Conservation (phyloP, 2,329 filamentous ascomycete species). For the Nigrograna mackinnonii region DNA sequence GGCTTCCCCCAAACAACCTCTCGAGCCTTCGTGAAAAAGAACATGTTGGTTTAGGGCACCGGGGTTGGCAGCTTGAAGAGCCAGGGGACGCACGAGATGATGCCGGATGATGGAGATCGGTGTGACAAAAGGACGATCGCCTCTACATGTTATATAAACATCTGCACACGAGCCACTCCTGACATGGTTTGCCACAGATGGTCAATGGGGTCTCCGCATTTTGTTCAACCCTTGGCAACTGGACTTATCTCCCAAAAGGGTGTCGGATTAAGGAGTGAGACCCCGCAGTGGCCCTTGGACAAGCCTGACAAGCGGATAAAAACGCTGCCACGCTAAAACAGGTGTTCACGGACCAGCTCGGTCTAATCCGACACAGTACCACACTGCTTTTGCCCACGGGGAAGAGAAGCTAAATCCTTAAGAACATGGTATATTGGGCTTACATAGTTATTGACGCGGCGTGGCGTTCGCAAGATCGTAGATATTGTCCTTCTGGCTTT, state of each 20-base stretch:
- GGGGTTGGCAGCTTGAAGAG: too few relatives aligned
- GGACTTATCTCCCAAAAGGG: too few relatives aligned
- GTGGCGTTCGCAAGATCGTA: not conserved
- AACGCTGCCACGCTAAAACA: too few relatives aligned
- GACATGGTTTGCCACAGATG: not conserved
- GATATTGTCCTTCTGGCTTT: not conserved
- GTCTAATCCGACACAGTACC: too few relatives aligned
- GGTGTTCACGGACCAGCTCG: too few relatives aligned
- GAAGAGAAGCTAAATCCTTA: too few relatives aligned
- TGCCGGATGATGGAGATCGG: not conserved
- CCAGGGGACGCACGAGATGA: not conserved
- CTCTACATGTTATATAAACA: not conserved
- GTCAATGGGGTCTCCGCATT: not conserved
- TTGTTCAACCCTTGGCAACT: not conserved
- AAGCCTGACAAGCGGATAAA: too few relatives aligned
- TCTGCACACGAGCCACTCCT: not conserved
- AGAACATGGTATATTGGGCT: too few relatives aligned
- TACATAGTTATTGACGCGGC: not conserved
- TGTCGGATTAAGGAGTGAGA: too few relatives aligned
- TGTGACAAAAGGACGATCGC: not conserved
- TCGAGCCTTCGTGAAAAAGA: not conserved
- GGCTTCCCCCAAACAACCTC: not conserved
- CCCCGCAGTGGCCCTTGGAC: too few relatives aligned
- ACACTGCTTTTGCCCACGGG: too few relatives aligned
- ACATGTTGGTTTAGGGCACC: not conserved